These are phyloP conservation scores for Taphrina deformans DNA, from an alignment of 1,139 yeast genomes.

Conservation along the genomic window DNA sequence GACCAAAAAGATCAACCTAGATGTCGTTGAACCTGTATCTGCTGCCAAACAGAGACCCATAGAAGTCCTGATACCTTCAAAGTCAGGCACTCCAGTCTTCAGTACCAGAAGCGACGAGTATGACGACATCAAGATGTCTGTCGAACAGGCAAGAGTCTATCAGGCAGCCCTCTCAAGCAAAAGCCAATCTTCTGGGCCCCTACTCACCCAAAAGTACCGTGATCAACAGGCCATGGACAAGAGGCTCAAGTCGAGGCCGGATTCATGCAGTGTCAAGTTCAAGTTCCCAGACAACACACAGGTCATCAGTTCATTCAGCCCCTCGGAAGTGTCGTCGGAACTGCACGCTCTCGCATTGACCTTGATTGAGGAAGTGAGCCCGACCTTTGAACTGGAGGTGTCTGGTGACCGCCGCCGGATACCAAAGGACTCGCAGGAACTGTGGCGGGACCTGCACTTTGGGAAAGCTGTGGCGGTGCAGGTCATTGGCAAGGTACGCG, in stretches of 20 bases:
- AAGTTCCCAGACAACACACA: constrained; percentile 25
- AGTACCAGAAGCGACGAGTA: neutral
- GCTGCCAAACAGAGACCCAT: neutral
- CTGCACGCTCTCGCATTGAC: neutral
- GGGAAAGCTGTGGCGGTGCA: constrained; percentile 1
- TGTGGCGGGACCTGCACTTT: constrained; percentile 9
- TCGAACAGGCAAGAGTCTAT: constrained; percentile 14
- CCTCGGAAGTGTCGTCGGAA: neutral
- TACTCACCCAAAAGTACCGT: constrained; percentile 4
- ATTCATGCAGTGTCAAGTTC: constrained; percentile 15
- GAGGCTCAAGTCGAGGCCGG: constrained; percentile 12
- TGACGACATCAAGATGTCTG: constrained; percentile 6
- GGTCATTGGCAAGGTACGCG: constrained; percentile 10
- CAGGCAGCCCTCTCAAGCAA: constrained; percentile 2
- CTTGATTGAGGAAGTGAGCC: neutral
- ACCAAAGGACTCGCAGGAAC: neutral
- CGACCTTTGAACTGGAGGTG: neutral
- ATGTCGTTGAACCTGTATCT: no score
- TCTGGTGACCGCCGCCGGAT: neutral
- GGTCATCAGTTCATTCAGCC: constrained; percentile 17
- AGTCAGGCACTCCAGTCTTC: neutral
- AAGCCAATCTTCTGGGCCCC: neutral
- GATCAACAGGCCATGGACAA: constrained; percentile 16
- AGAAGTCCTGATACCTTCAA: constrained; percentile 14
- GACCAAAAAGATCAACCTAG: no score